Conservation (phyloP, 768 basidiomycete species). For the Tulasnella sp. region DNA sequence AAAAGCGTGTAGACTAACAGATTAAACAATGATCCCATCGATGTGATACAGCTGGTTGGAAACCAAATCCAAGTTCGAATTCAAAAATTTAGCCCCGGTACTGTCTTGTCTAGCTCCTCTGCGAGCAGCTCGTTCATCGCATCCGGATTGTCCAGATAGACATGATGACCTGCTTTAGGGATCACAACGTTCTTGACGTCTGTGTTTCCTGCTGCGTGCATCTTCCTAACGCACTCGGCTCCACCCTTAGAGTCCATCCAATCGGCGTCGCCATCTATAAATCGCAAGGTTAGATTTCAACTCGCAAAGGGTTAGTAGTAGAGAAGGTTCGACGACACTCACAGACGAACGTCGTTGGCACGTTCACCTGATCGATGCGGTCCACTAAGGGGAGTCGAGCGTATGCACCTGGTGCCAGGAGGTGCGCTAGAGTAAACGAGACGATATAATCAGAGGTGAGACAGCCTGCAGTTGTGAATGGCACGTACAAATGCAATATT, state of each 20-base stretch:
- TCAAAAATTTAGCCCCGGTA: background rate
- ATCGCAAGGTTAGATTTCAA: conserved; percentile 4
- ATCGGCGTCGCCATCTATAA: conserved; percentile 73
- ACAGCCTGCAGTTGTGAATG: background rate
- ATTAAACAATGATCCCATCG: no score
- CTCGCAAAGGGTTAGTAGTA: conserved; percentile 15
- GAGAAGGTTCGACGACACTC: conserved; percentile 28
- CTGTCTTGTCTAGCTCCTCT: conserved; percentile 50
- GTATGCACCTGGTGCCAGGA: conserved; percentile 82
- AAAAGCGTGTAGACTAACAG: no score
- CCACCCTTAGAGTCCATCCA: conserved; percentile 97
- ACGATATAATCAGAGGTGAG: conserved; percentile 1
- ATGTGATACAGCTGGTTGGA: no score
- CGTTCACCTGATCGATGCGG: conserved; percentile 58
- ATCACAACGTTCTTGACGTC: conserved; percentile 67
- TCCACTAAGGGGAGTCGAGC: conserved; percentile 83
- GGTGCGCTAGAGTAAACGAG: conserved; percentile 46
- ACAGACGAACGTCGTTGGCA: conserved; percentile 89
- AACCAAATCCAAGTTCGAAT: no score
- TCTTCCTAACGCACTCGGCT: conserved; percentile 53
- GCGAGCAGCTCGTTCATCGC: conserved; percentile 66
- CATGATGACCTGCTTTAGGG: conserved; percentile 72
- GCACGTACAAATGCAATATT: conserved; percentile 76
- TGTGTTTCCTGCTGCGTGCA: conserved; percentile 70
- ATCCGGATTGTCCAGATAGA: conserved; percentile 80